These are phyloP conservation scores for Thelonectria blattea DNA, from an alignment of 2,329 filamentous ascomycete genomes.

Conservation along the genomic window DNA sequence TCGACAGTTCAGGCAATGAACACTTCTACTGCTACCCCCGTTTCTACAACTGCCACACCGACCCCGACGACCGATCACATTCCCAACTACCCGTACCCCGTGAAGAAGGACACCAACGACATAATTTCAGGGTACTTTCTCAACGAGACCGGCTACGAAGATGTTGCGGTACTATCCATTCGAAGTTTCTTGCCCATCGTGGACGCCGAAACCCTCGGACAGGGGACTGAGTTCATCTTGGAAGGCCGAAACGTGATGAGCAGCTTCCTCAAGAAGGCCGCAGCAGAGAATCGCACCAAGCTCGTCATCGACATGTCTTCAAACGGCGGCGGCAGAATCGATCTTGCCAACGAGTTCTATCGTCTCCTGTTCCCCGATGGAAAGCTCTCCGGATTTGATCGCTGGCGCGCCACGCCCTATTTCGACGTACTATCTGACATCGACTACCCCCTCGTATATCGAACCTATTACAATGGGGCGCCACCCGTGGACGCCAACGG, in stretches of 20 bases:
- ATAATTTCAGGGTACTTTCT: slow-evolving; percentile 12
- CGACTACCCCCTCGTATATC: background rate
- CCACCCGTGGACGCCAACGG: background rate
- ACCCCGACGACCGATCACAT: background rate
- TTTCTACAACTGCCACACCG: background rate
- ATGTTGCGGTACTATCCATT: slow-evolving; percentile 10
- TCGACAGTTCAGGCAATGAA: no score
- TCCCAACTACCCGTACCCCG: slow-evolving; percentile 6
- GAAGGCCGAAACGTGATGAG: background rate
- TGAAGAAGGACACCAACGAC: background rate
- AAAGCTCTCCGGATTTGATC: background rate
- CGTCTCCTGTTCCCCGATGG: slow-evolving; percentile 43
- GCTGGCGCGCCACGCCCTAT: background rate
- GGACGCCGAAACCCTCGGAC: background rate
- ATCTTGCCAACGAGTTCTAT: slow-evolving; percentile 57
- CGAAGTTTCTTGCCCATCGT: background rate
- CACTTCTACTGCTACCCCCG: background rate
- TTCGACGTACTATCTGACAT: background rate
- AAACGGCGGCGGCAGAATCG: slow-evolving; percentile 63
- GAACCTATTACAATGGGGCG: background rate
- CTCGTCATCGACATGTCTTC: slow-evolving; percentile 68
- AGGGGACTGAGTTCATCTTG: background rate
- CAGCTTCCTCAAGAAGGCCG: slow-evolving; percentile 1
- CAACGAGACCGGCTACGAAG: slow-evolving; percentile 9
- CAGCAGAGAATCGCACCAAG: slow-evolving; percentile 42